Evolutionary conservation across 2,329 filamentous ascomycete species (phyloP), one percentile per base, ranked within the genome.

Genomic region (Fusarium sp.): DNA sequence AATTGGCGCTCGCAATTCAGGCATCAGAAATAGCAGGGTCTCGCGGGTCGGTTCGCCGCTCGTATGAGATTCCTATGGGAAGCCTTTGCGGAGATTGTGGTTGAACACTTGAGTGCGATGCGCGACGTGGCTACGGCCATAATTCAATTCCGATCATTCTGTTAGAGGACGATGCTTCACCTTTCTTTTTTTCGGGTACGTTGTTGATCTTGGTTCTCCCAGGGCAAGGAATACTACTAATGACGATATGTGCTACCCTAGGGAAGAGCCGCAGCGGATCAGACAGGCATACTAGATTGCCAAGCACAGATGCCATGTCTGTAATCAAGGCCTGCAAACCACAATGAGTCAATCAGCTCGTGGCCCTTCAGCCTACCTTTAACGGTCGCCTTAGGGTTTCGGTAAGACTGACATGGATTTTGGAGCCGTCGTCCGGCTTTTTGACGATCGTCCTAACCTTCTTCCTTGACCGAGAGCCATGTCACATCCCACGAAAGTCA

Each of bases 71-170:
- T 84, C 87, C 91, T 92, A 89, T 94, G 91, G 91, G 91, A 90
- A 92, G 91, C 88, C 89, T 85, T 92, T 92, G 91, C 90, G 91
- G 91, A 94, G 91, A 94, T 94, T 90, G 91, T 94, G 88, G 84
- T 78, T 70, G 86, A 90, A 28, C 90, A 94, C 91, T 92, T 92
- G 85, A 94, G 92, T 94, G 91, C 92, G 92, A 95, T 94, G 92
- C 90, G 91, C 91, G 87, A 91, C 91, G 88, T 94, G 66, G 77
- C 51, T 28, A 36, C 6, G 55, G 61, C 54, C 51, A 63, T 66
- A 83, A 92, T 92, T 92, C 90, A 89, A 93, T 93, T 92, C 90
- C 89, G 91, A 93, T 93, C 89, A 92, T 87, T 92, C 90, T 90
- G 90, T 86, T 87, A 58, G 88, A 87, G 89, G 89, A 87, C 86